Base-by-base conservation (phyloP, 2,329 filamentous ascomycete genomes). In the Phaeosphaeriaceae sp. region DNA sequence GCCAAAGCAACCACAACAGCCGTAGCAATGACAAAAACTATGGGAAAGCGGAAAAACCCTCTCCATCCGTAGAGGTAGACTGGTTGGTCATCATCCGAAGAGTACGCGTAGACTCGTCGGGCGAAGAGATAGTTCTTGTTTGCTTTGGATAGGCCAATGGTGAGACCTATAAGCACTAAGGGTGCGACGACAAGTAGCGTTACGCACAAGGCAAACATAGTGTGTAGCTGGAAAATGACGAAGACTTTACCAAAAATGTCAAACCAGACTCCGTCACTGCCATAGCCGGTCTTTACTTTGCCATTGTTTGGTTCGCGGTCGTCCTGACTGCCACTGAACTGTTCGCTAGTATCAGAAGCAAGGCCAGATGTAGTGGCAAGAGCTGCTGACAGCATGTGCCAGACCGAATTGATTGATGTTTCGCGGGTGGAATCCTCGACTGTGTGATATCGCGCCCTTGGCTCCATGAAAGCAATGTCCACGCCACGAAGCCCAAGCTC, bases 381-480 rank as follows among this genome's bases (percentile, higher is more conserved):
- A 5, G 92, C 86, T 12, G 87, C 87, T 30, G 90, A 95, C 30
- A 99, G 80, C 94, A 99, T 97, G 71, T 97, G 92, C 92, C 92
- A 97, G 16, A 97, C 74, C 3, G 84, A 86, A 42, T 82, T 77
- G 11, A 73, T 63, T n/a, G 85, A 88, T 0, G 92, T 88, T 72
- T 97, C 91, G 32, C 84, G 84, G 2, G 87, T 81, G 67, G 96
- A 90, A 69, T 99, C 94, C 66, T 96, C 86, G 52, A 90, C 83
- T 0, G 93, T 97, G 69, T 99, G 94, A 66, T 99, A 99, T 48
- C 90, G 81, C 16, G 91, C 83, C 43, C 94, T 83, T 1, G 93
- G 93, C 58, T 87, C 85, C 77, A 90, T 93, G 74, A 97, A 99
- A 6, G 94, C 92, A 50, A 97, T 83, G 70, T 99, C 94, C 33